Conservation (phyloP, 176 grass and related monocot genomes). For the Chrysopogon serrulatus region DNA sequence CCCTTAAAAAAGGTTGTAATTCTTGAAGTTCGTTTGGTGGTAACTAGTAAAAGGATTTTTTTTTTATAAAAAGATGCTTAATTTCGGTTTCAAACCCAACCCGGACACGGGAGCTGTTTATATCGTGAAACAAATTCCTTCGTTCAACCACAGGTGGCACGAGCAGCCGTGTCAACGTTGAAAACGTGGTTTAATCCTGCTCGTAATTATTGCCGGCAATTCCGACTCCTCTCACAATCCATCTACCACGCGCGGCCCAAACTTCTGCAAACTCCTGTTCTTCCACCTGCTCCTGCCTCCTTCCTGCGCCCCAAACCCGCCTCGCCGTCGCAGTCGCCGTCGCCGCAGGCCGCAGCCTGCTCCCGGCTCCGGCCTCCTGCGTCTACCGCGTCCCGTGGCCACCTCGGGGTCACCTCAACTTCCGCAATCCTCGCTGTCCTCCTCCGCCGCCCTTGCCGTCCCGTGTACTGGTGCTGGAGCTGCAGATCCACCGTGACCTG, state of each 20-base stretch:
- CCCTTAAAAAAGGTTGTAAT: no score
- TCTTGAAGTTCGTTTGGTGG: no score
- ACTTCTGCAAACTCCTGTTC: neutral
- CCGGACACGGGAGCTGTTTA: neutral
- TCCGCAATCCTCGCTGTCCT: neutral
- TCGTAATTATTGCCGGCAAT: neutral
- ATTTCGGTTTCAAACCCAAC: no score
- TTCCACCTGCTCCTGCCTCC: neutral
- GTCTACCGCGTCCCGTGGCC: neutral
- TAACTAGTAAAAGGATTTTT: no score
- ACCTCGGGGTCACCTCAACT: neutral
- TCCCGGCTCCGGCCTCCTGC: neutral
- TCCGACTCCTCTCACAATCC: neutral
- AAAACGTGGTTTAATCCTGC: neutral
- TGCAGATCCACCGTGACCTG: conserved; percentile 1
- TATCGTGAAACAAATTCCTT: neutral
- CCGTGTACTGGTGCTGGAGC: neutral
- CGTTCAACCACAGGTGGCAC: neutral
- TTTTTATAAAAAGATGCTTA: no score
- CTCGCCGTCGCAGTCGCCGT: conserved; percentile 1
- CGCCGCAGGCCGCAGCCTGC: neutral
- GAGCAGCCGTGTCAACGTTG: neutral
- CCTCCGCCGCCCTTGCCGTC: neutral
- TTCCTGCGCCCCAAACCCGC: neutral
- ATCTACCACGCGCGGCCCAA: neutral